Percentiles rank a stretch among this genome's conserved stretches.
Conservation (phyloP, 306 rosid genomes). For the Begonia masoniana region DNA sequence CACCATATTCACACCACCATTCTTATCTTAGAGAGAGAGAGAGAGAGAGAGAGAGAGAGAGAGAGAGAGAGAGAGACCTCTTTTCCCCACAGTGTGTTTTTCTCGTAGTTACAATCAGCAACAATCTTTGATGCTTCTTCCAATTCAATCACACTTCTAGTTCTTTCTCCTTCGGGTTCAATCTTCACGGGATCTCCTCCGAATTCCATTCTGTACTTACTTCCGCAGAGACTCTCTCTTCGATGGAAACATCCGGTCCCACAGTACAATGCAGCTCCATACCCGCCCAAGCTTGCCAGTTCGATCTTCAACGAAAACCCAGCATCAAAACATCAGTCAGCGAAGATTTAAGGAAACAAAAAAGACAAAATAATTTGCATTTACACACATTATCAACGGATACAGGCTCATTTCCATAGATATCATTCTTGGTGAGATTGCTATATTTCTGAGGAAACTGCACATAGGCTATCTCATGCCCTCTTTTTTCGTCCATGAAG, state of each 20-base stretch:
- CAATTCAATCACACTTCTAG: constrained; percentile 27
- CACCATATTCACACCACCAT: constrained; percentile 4
- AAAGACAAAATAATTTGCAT: no score
- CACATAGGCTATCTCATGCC: constrained; percentile 41
- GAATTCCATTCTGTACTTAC: constrained; percentile 17
- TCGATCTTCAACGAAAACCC: constrained; percentile 28
- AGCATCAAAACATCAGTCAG: neutral
- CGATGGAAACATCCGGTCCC: constrained; percentile 74
- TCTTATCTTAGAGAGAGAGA: neutral
- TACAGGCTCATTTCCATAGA: constrained; percentile 15
- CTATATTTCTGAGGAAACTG: constrained; percentile 39
- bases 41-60: neutral
- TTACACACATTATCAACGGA: neutral
- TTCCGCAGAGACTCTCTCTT: constrained; percentile 44
- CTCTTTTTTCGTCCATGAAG: constrained; percentile 44
- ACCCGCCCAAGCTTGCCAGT: constrained; percentile 33
- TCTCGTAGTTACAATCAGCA: constrained; percentile 38
- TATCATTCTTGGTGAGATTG: constrained; percentile 35
- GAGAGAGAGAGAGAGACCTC: constrained; percentile 25
- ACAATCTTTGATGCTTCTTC: constrained; percentile 39
- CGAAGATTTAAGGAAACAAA: neutral
- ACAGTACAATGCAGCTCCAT: constrained; percentile 38
- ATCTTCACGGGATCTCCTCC: constrained; percentile 1
- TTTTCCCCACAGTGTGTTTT: constrained; percentile 53
- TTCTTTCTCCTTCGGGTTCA: constrained; percentile 10